These are phyloP conservation scores for Candida insectalens DNA, from an alignment of 805 yeast species.

Conservation along the genomic window DNA sequence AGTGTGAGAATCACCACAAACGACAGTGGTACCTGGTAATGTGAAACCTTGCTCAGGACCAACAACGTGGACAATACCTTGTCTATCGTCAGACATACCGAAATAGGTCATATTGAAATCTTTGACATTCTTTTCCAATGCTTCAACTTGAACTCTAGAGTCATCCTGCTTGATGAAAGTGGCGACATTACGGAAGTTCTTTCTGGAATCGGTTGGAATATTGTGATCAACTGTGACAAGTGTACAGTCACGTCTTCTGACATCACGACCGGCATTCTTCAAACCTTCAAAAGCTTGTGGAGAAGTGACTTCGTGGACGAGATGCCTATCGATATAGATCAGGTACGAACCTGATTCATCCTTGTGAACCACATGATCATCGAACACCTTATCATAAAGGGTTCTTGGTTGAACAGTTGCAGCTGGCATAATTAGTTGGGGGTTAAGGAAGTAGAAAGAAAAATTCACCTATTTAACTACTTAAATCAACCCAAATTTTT, in stretches of 20 bases:
- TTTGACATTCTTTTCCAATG: conserved; percentile 87
- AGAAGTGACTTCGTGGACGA: conserved; percentile 97
- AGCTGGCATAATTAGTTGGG: conserved; percentile 21
- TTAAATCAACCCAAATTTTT: too few species aligned
- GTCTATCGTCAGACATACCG: conserved; percentile 91
- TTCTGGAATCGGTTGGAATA: conserved; percentile 90
- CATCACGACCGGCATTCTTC: conserved; percentile 74
- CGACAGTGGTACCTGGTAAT: conserved; percentile 96
- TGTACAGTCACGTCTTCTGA: conserved; percentile 89
- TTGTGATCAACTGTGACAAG: conserved; percentile 95
- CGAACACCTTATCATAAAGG: conserved; percentile 91
- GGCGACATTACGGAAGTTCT: conserved; percentile 57
- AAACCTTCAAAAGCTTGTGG: conserved; percentile 99
- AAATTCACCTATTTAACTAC: too few species aligned
- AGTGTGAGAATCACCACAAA: conserved; percentile 98
- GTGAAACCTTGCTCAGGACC: conserved; percentile 99
- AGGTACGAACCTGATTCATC: conserved; percentile 83
- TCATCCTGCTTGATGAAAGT: conserved; percentile 85
- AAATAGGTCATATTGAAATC: conserved; percentile 85
- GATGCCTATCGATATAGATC: conserved; percentile 90
- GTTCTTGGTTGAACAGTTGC: conserved; percentile 46
- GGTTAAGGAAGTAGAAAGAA: too few species aligned
- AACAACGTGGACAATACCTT: conserved; percentile 96
- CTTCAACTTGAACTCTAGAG: conserved; percentile 84
- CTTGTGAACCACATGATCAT: conserved; percentile 85